phyloP scores from a whole-genome alignment of 306 rosid genomes.

The Begonia peltatifolia region DNA sequence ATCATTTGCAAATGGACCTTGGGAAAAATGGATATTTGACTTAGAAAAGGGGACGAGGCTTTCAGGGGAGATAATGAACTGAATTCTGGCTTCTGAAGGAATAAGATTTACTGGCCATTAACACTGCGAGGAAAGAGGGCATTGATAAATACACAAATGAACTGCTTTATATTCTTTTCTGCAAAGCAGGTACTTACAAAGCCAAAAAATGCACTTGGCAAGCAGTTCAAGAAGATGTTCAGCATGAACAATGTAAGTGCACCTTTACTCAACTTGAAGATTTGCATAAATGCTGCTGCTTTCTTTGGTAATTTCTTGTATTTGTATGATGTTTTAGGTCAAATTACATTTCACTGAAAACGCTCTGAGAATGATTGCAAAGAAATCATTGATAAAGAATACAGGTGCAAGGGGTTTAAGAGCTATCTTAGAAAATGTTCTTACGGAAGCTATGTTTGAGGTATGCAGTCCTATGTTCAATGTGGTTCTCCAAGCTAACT shows the following conservation, averaged over 20 bases:
- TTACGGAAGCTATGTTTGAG: constrained; percentile 70
- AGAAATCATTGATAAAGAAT: constrained; percentile 54
- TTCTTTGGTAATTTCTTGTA: constrained; percentile 6
- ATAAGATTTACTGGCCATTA: too few species aligned
- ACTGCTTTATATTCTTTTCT: constrained; percentile 8
- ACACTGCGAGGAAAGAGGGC: too few species aligned
- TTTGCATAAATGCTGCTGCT: neutral
- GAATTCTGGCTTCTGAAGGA: too few species aligned
- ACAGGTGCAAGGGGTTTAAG: constrained; percentile 70
- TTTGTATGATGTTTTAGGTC: constrained; percentile 29
- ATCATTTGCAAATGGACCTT: too few species aligned
- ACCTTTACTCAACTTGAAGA: neutral
- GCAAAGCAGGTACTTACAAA: constrained; percentile 40
- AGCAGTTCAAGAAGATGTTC: constrained; percentile 64
- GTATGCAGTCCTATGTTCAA: constrained; percentile 12
- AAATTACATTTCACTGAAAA: constrained; percentile 35
- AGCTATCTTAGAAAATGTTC: constrained; percentile 49
- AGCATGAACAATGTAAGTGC: constrained; percentile 46
- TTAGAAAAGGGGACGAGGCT: too few species aligned
- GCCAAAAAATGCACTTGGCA: constrained; percentile 59
- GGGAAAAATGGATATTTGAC: too few species aligned
- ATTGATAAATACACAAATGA: neutral
- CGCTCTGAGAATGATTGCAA: constrained; percentile 53
- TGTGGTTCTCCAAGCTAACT: neutral
- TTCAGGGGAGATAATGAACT: too few species aligned